Conservation (phyloP, 2,329 filamentous ascomycete genomes). For the Botrytis elliptica region DNA sequence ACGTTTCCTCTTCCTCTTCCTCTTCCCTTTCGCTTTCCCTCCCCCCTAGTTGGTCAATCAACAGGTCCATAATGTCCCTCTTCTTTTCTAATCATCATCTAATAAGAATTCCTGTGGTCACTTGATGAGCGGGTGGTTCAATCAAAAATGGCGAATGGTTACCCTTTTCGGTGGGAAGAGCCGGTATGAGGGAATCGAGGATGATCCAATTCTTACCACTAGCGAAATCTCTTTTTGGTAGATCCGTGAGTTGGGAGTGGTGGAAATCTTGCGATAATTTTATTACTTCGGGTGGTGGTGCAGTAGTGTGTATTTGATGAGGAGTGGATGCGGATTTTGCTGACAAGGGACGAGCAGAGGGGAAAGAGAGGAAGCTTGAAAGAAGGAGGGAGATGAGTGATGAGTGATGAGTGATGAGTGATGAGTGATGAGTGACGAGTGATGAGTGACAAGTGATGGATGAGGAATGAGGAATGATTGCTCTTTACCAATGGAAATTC, state of each 20-base stretch:
- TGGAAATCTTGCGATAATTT: conserved; percentile 8
- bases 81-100: too few species aligned
- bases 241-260: conserved; percentile 13
- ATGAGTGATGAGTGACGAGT: not conserved
- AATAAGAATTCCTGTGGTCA: not conserved
- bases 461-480: not conserved
- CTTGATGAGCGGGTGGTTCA: not conserved
- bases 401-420: not conserved
- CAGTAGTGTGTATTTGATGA: not conserved
- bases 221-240: conserved; percentile 7
- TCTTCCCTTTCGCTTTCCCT: not conserved
- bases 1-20: not conserved
- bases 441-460: not conserved
- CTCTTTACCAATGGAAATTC: not conserved
- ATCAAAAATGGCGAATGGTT: conserved; percentile 7
- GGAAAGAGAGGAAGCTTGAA: not conserved
- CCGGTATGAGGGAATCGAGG: conserved; percentile 6
- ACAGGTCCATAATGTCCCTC: too few species aligned
- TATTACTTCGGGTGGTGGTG: conserved; percentile 7
- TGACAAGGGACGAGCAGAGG: not conserved
- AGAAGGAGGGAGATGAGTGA: not conserved
- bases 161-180: not conserved
- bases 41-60: not conserved
- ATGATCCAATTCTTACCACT: not conserved
- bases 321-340: not conserved